Percentiles rank a stretch among this genome's conserved stretches.
Evolutionary conservation across 228 moss, liverwort and hornwort genomes (phyloP).

Genomic region (Sphagnum fallax): DNA sequence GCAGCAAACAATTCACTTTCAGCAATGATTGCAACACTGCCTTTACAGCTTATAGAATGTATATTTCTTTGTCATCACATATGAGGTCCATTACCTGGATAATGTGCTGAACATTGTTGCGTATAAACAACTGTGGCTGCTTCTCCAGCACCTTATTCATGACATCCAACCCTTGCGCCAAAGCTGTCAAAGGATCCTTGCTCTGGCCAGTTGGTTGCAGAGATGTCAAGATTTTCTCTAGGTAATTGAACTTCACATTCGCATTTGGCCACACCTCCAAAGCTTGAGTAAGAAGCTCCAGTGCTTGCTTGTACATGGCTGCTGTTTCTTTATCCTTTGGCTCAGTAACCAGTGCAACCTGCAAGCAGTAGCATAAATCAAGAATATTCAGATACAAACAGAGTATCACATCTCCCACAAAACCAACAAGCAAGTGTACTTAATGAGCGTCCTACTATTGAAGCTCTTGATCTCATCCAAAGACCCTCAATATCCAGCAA

Average conservation of each 20-base stretch:
- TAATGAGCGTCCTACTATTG: no score
- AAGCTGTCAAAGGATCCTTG: slow-evolving; percentile 88
- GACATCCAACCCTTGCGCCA: slow-evolving; percentile 95
- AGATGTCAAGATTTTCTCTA: slow-evolving; percentile 83
- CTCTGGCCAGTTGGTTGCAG: slow-evolving; percentile 72
- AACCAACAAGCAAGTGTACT: no score
- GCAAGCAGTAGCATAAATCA: slow-evolving; percentile 3
- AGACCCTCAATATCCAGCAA: no score
- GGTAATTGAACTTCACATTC: slow-evolving; percentile 95
- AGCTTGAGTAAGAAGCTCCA: slow-evolving; percentile 86
- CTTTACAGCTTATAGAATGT: not conserved
- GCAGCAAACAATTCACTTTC: slow-evolving; percentile 12
- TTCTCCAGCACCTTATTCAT: slow-evolving; percentile 94
- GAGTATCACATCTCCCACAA: no score
- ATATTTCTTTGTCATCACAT: no score
- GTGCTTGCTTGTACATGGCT: slow-evolving; percentile 89
- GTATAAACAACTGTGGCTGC: slow-evolving; percentile 90
- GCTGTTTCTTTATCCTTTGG: slow-evolving; percentile 92
- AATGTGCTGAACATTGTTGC: slow-evolving; percentile 93
- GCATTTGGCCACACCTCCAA: slow-evolving; percentile 98
- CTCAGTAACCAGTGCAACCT: slow-evolving; percentile 97
- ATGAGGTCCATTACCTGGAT: slow-evolving; percentile 54
- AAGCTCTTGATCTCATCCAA: no score
- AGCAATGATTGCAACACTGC: not conserved
- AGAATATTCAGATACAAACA: not conserved